phyloP scores from a whole-genome alignment of 2,329 filamentous ascomycete genomes.

The Talaromyces sp. region DNA sequence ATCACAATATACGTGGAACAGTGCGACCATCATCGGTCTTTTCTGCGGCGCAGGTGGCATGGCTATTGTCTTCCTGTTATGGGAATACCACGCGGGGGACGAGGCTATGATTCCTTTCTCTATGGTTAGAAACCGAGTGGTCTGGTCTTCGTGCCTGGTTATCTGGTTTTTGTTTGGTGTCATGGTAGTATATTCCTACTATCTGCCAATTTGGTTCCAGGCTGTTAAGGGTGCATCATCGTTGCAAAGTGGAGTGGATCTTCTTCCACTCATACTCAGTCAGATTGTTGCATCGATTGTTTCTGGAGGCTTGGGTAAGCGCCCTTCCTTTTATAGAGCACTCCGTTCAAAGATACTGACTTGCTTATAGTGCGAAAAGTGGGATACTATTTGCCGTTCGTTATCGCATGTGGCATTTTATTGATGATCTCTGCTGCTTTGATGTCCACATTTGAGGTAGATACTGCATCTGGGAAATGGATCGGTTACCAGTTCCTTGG shows the following conservation, averaged over 20 bases:
- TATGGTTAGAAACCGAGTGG: constrained; percentile 39
- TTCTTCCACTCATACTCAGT: constrained; percentile 42
- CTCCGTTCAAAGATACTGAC: no score
- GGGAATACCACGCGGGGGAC: constrained; percentile 43
- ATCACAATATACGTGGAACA: constrained; percentile 39
- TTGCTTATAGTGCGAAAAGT: neutral
- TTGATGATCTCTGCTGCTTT: constrained; percentile 28
- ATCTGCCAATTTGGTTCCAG: constrained; percentile 53
- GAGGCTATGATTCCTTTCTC: constrained; percentile 43
- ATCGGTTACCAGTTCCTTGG: constrained; percentile 34
- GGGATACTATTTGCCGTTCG: constrained; percentile 4
- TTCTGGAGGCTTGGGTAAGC: constrained; percentile 33
- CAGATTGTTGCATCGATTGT: constrained; percentile 34
- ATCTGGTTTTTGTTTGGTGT: constrained; percentile 34
- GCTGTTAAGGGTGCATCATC: constrained; percentile 36
- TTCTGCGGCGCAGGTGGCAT: constrained; percentile 46
- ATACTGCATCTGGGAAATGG: constrained; percentile 26
- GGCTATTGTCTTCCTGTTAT: constrained; percentile 36
- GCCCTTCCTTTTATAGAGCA: no score
- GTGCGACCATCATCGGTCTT: constrained; percentile 45
- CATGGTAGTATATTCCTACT: constrained; percentile 35
- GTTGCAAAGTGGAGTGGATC: constrained; percentile 38
- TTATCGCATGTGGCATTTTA: neutral
- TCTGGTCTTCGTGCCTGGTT: constrained; percentile 35
- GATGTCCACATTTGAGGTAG: constrained; percentile 31